Evolutionary conservation across 495 filamentous ascomycete genomes (phyloP).

Genomic region (Penicillium paradoxum): DNA sequence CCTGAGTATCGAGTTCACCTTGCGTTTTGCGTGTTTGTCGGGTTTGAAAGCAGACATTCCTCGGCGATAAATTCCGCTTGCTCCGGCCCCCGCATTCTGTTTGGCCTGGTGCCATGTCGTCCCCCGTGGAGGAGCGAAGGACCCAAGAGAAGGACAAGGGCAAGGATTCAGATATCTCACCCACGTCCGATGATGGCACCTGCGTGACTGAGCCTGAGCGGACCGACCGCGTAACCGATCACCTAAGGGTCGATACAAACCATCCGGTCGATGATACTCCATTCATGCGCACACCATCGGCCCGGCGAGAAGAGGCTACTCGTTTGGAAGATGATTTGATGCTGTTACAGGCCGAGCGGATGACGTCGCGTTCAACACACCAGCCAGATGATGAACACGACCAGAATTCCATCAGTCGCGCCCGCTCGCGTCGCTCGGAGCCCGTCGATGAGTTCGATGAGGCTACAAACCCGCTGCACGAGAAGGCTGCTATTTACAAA

Average conservation of each 20-base stretch:
- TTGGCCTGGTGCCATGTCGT: slow-evolving; percentile 46
- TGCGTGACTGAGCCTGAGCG: slow-evolving; percentile 28
- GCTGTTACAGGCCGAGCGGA: slow-evolving; percentile 74
- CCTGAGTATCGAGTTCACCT: too few relatives aligned
- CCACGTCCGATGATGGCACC: slow-evolving; percentile 37
- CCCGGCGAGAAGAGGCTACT: slow-evolving; percentile 60
- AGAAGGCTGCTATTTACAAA: slow-evolving; percentile 62
- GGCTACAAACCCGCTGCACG: slow-evolving; percentile 68
- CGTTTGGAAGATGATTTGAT: slow-evolving; percentile 81
- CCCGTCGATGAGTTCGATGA: slow-evolving; percentile 81
- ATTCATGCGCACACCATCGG: slow-evolving; percentile 42
- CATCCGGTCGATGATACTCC: slow-evolving; percentile 21
- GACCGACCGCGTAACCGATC: slow-evolving; percentile 17
- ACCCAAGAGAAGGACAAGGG: slow-evolving; percentile 20
- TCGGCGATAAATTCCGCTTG: neutral
- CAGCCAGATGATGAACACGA: slow-evolving; percentile 35
- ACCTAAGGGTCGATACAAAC: slow-evolving; percentile 33
- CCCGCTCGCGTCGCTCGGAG: slow-evolving; percentile 48
- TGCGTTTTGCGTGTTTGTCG: too few relatives aligned
- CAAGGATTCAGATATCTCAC: slow-evolving; percentile 20
- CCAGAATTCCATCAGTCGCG: slow-evolving; percentile 42
- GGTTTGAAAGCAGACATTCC: too few relatives aligned
- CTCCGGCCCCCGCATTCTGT: slow-evolving; percentile 13
- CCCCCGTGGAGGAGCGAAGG: slow-evolving; percentile 44
- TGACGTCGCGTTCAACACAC: slow-evolving; percentile 55